phyloP scores from a whole-genome alignment of 140 eudicot genomes.

The Cichorium intybus region DNA sequence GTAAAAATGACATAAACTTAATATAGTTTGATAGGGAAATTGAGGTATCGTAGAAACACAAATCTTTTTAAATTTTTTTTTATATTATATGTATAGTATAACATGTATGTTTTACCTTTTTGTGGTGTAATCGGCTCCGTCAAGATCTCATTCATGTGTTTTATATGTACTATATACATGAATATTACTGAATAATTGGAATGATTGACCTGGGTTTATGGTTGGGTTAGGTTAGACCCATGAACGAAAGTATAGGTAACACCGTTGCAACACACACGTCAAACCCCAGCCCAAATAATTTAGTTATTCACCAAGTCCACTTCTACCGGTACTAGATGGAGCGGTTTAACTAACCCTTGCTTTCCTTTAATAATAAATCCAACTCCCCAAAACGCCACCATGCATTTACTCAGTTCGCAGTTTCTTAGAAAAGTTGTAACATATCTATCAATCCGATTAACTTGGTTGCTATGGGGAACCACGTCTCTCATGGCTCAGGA shows the following conservation, averaged over 20 bases:
- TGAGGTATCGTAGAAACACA: too few species aligned
- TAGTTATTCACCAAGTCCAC: slow-evolving; percentile 59
- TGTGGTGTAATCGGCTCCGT: too few species aligned
- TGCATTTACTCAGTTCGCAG: not conserved
- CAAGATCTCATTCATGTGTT: too few species aligned
- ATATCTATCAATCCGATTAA: not conserved
- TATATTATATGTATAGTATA: too few species aligned
- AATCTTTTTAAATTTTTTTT: too few species aligned
- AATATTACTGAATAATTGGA: not conserved
- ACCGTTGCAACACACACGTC: slow-evolving; percentile 33
- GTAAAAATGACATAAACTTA: too few species aligned
- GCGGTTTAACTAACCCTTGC: slow-evolving; percentile 66
- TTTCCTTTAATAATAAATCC: slow-evolving; percentile 2
- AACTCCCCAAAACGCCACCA: not conserved
- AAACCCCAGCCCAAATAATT: slow-evolving; percentile 4
- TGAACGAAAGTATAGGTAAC: slow-evolving; percentile 31
- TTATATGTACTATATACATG: too few species aligned
- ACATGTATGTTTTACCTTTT: too few species aligned
- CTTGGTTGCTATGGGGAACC: slow-evolving; percentile 57
- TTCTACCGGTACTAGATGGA: slow-evolving; percentile 55
- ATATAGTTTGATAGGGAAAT: too few species aligned
- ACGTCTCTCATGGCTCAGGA: slow-evolving; percentile 33
- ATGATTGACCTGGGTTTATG: not conserved
- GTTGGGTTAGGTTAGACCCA: slow-evolving; percentile 36
- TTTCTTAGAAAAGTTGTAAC: slow-evolving; percentile 10